phyloP scores from a whole-genome alignment of 768 basidiomycete genomes.

The Mycena galericulata region DNA sequence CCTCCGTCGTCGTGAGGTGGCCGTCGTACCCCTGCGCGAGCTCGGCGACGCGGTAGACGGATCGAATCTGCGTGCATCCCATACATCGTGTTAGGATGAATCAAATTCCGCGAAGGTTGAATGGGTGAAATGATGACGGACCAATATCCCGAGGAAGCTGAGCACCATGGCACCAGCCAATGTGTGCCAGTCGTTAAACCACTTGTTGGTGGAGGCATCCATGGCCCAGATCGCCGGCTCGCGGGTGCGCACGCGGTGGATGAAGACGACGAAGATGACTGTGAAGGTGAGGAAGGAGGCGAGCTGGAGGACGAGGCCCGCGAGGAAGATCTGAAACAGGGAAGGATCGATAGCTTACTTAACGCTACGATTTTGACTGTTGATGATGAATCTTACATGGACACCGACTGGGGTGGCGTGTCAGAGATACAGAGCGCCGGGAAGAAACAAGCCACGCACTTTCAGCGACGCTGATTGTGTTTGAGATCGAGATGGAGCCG shows the following conservation, averaged over 20 bases:
- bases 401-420: slow-evolving; percentile 12
- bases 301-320: slow-evolving; percentile 67
- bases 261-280: slow-evolving; percentile 58
- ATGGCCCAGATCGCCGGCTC: slow-evolving; percentile 55
- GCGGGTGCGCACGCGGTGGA: slow-evolving; percentile 58
- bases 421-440: neutral
- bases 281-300: slow-evolving; percentile 65
- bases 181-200: slow-evolving; percentile 70
- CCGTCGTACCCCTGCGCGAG: slow-evolving; percentile 73
- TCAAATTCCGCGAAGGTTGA: neutral
- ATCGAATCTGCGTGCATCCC: slow-evolving; percentile 75
- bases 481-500: slow-evolving; percentile 57
- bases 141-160: slow-evolving; percentile 74
- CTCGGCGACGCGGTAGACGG: slow-evolving; percentile 70
- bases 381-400: neutral
- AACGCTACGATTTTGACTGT: neutral
- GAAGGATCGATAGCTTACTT: too few species aligned
- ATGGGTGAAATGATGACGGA: slow-evolving; percentile 47
- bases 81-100: too few species aligned
- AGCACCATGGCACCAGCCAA: slow-evolving; percentile 62
- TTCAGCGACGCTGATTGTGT: slow-evolving; percentile 41
- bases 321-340: slow-evolving; percentile 68
- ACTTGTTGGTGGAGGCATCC: slow-evolving; percentile 51
- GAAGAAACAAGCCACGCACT: slow-evolving; percentile 48
- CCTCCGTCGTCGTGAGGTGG: slow-evolving; percentile 66